Conservation (phyloP, 345 rosid species). For the Salix dunnii region DNA sequence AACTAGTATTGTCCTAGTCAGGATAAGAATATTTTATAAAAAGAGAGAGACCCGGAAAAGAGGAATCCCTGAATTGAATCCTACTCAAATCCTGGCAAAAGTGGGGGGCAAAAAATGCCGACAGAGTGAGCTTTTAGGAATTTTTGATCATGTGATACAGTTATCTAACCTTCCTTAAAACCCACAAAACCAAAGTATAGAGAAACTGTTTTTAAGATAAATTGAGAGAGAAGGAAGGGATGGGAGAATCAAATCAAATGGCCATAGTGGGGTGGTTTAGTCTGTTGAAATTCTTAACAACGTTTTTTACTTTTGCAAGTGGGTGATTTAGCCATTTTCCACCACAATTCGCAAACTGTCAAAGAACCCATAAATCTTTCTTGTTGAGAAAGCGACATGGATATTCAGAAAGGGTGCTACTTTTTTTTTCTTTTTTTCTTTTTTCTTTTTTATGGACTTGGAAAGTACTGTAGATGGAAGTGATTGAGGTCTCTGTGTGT, state of each 20-base stretch:
- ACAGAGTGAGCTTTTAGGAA: conserved; percentile 11
- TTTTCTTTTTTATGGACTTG: not conserved
- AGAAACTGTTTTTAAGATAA: not conserved
- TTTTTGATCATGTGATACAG: not conserved
- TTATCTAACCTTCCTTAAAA: conserved; percentile 10
- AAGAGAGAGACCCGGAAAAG: conserved; percentile 1
- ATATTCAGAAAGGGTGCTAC: not conserved
- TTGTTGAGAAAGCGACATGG: conserved; percentile 12
- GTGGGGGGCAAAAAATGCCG: conserved; percentile 7
- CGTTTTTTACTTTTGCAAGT: conserved; percentile 18
- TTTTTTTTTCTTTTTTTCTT: not conserved
- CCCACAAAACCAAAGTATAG: conserved; percentile 3
- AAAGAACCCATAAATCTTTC: conserved; percentile 26
- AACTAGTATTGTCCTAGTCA: not conserved
- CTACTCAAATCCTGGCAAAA: conserved; percentile 24
- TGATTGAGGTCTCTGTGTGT: not conserved
- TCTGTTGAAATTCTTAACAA: conserved; percentile 20
- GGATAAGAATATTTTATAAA: conserved; percentile 7
- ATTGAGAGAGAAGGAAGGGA: not conserved
- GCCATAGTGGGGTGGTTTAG: not conserved
- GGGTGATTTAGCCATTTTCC: conserved; percentile 38
- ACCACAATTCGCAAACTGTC: conserved; percentile 44
- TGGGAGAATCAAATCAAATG: not conserved
- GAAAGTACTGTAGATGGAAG: not conserved
- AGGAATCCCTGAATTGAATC: conserved; percentile 31